Evolutionary conservation across 2,329 filamentous ascomycete genomes (phyloP), one percentile per base, ranked within the genome.

Genomic region (Verticillium nubilum): DNA sequence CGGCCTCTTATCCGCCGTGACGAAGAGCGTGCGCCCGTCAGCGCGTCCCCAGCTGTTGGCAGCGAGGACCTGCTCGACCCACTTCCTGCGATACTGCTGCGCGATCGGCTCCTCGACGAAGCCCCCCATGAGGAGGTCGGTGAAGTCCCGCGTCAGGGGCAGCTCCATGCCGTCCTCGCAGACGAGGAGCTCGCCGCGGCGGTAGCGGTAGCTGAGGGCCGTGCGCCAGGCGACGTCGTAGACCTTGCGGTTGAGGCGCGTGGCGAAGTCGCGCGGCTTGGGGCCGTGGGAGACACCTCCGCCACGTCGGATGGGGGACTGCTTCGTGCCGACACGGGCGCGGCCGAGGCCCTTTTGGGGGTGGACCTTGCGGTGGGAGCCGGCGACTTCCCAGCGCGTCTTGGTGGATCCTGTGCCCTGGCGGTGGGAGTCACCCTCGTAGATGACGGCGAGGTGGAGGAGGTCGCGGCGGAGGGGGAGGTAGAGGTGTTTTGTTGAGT

Each of bases 191-290:
- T 98, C 91, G 55, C 93, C 95, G 65, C 87, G 86, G 65, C 88
- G 83, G 76, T 95, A 98, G 61, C 95, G 87, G 79, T 97, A 96
- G 70, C 90, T 95, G 65, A 99, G 82, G 12, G 95, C 95, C 52
- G 90, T 98, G 71, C 95, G 86, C 91, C 92, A 98, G 10, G 95
- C 95, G 67, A 96, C 82, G 75, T 98, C 93, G 78, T 99, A 99
- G 54, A 97, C 86, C 79, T 98, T 98, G 71, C 84, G 83, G 67
- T 89, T 92, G 59, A 99, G 80, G 17, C 84, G 83, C 25, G 93
- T 96, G 61, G 86, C 85, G 71, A 99, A 99, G 77, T 98, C 92
- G 72, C 95, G 85, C 27, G 93, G 93, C 67, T 93, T 88, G 28
- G 95, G 95, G n/a, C 95, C 95, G 69, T 92, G 91, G 0, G 87